phyloP scores from a whole-genome alignment of 768 basidiomycete species.

The Cystobasidium ongulense region DNA sequence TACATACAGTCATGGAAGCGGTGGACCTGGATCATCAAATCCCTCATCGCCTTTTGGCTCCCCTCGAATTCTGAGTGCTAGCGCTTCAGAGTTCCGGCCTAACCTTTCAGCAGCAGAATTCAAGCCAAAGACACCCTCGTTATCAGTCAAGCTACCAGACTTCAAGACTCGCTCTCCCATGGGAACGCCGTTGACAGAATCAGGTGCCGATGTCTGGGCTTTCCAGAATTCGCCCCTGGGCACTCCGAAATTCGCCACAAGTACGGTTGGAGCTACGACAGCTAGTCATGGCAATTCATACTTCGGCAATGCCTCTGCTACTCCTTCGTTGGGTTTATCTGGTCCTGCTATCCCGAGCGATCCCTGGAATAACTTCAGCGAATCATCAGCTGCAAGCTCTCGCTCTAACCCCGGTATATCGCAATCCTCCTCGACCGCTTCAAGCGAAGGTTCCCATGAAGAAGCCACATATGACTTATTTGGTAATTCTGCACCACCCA shows the following conservation, averaged over 20 bases:
- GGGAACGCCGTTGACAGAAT: not conserved
- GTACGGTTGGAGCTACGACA: not conserved
- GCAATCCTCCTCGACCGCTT: slow-evolving; percentile 29
- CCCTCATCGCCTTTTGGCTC: slow-evolving; percentile 27
- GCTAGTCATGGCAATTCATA: not conserved
- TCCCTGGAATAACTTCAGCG: slow-evolving; percentile 17
- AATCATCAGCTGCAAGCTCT: not conserved
- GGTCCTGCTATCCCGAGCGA: slow-evolving; percentile 19
- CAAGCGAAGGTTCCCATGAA: slow-evolving; percentile 23
- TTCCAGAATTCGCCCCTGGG: slow-evolving; percentile 31
- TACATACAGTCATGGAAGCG: not conserved
- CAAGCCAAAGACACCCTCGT: slow-evolving; percentile 22
- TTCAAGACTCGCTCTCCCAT: slow-evolving; percentile 8
- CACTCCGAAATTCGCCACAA: slow-evolving; percentile 22
- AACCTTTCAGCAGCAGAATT: slow-evolving; percentile 24
- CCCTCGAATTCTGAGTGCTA: slow-evolving; percentile 21
- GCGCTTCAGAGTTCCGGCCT: slow-evolving; percentile 31
- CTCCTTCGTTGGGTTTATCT: not conserved
- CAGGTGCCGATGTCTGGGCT: slow-evolving; percentile 10
- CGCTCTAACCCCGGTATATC: not conserved
- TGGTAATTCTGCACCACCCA: not conserved
- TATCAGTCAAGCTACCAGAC: slow-evolving; percentile 22
- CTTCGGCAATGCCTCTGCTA: not conserved
- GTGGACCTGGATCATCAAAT: not conserved
- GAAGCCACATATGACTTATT: not conserved